These are phyloP conservation scores for Oryza meridionalis DNA, from an alignment of 176 grass and related monocot species.

Conservation along the genomic window DNA sequence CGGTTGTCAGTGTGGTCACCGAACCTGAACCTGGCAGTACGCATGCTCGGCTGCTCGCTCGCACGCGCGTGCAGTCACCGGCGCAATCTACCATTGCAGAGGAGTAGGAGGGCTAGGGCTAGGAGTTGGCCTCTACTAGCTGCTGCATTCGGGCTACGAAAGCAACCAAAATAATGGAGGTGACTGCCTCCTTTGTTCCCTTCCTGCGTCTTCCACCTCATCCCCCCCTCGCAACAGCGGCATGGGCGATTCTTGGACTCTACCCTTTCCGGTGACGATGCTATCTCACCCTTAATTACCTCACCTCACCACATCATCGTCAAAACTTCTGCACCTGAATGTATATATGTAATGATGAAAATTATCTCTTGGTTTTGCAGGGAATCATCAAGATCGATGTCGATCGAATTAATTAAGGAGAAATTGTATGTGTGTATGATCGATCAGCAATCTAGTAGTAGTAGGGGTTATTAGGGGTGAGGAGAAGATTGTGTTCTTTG, in stretches of 20 bases:
- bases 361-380: conserved; percentile 4
- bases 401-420: neutral
- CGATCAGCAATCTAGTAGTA: neutral
- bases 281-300: neutral
- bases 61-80: conserved; percentile 16
- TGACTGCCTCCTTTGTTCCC: conserved; percentile 41
- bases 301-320: neutral
- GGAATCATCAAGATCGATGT: neutral
- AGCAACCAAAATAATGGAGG: conserved; percentile 41
- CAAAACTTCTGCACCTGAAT: too few relatives aligned
- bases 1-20: neutral
- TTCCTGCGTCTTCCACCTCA: conserved; percentile 28
- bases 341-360: neutral
- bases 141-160: conserved; percentile 17
- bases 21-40: neutral
- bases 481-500: conserved; percentile 2
- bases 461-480: neutral
- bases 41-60: neutral
- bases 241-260: conserved; percentile 40
- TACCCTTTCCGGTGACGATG: neutral
- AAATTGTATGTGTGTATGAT: neutral
- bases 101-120: neutral
- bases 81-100: neutral
- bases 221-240: neutral
- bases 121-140: neutral